A percentile compares a stretch with the other conserved stretches of the same genome.
Conservation (phyloP, 768 basidiomycete species). For the Sporobolomyces pararoseus region DNA sequence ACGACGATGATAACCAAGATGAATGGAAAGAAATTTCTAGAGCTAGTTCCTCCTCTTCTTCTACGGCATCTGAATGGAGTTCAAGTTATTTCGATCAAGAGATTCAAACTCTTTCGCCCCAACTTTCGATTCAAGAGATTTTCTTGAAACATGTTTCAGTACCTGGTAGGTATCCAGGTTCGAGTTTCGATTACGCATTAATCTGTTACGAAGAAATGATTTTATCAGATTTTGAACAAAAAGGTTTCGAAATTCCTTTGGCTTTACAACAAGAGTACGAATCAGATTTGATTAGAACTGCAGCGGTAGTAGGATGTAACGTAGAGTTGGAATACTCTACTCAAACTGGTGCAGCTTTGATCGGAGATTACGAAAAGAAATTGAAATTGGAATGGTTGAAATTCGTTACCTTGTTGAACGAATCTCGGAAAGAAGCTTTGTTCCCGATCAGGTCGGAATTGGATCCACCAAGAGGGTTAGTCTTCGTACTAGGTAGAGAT, state of each 20-base stretch:
- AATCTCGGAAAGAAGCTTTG: conserved; percentile 24
- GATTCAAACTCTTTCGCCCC: conserved; percentile 55
- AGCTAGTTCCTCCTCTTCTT: conserved; percentile 8
- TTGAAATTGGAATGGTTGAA: conserved; percentile 94
- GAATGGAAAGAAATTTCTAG: conserved; percentile 45
- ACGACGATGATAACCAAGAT: conserved; percentile 30
- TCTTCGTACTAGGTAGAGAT: conserved; percentile 31
- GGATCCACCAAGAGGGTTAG: conserved; percentile 23
- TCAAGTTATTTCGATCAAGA: conserved; percentile 84
- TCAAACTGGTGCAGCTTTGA: conserved; percentile 71
- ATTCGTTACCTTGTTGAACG: conserved; percentile 62
- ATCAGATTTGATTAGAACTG: conserved; percentile 69
- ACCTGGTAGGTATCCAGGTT: conserved; percentile 78
- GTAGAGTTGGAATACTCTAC: conserved; percentile 68
- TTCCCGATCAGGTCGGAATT: conserved; percentile 33
- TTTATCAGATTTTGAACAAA: conserved; percentile 60
- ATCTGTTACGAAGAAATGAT: conserved; percentile 74
- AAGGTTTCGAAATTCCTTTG: conserved; percentile 42
- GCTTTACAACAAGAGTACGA: conserved; percentile 62
- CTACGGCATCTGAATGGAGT: conserved; percentile 51
- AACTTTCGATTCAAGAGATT: conserved; percentile 64
- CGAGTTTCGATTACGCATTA: conserved; percentile 75
- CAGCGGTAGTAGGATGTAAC: conserved; percentile 78
- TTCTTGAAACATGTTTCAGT: conserved; percentile 78
- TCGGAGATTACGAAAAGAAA: conserved; percentile 75